A percentile compares a stretch with the other conserved stretches of the same genome.
Conservation (phyloP, 2,329 filamentous ascomycete genomes). For the Phaeoacremonium minimum region DNA sequence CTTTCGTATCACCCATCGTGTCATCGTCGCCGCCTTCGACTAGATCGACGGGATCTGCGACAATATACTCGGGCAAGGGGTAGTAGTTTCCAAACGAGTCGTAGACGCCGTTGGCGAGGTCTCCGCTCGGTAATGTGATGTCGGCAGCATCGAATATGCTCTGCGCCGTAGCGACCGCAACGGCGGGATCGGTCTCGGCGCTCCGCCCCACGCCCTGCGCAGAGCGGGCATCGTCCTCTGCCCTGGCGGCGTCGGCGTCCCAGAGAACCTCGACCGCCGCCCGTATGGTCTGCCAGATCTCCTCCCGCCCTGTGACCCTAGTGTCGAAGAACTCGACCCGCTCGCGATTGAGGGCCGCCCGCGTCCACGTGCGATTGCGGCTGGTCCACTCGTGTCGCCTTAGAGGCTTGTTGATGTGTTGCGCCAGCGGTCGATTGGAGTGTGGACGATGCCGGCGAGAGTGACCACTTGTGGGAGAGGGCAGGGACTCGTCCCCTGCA, state of each 20-base stretch:
- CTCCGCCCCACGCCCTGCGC: conserved; percentile 12
- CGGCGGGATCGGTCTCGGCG: conserved; percentile 27
- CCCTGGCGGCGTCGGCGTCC: conserved; percentile 30
- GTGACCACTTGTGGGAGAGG: conserved; percentile 13
- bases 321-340: conserved; percentile 88
- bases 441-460: conserved; percentile 20
- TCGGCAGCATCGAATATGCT: conserved; percentile 74
- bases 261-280: conserved; percentile 66
- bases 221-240: conserved; percentile 1
- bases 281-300: conserved; percentile 76
- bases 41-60: conserved; percentile 62
- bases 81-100: conserved; percentile 69
- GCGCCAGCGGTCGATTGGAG: conserved; percentile 40
- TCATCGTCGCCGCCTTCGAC: conserved; percentile 16
- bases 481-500: conserved; percentile 14
- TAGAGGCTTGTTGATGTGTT: conserved; percentile 69
- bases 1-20: conserved; percentile 17
- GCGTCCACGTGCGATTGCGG: conserved; percentile 64
- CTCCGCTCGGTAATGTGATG: conserved; percentile 68
- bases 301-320: conserved; percentile 68
- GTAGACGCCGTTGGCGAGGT: conserved; percentile 68
- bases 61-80: conserved; percentile 61
- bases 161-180: conserved; percentile 65
- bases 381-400: conserved; percentile 63
- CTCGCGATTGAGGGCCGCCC: conserved; percentile 63